Percentiles rank a stretch among this genome's conserved stretches.
Evolutionary conservation across 2,329 filamentous ascomycete species (phyloP).

Genomic region (Penicillium sclerotiorum): DNA sequence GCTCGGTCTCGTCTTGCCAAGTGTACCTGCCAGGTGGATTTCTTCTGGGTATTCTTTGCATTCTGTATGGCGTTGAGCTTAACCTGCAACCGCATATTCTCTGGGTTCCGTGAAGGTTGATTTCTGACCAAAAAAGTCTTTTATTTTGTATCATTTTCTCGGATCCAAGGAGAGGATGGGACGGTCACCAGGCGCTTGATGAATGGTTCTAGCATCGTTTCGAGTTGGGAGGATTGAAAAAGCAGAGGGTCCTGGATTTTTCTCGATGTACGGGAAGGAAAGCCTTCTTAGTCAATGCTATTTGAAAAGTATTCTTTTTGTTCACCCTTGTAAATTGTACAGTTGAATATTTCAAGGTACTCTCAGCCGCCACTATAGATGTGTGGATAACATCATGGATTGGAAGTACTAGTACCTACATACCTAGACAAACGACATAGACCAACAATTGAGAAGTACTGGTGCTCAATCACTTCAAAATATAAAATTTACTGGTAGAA

Average conservation of each 20-base stretch:
- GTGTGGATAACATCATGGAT: neutral
- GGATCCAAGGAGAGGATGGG: conserved; percentile 41
- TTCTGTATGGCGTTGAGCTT: conserved; percentile 48
- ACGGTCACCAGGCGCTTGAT: conserved; percentile 34
- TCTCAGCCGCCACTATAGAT: too few species aligned
- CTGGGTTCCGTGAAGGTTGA: conserved; percentile 38
- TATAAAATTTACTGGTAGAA: too few species aligned
- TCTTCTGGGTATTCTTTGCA: conserved; percentile 39
- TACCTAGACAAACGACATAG: too few species aligned
- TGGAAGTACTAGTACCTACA: neutral
- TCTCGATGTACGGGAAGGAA: conserved; percentile 33
- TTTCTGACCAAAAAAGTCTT: conserved; percentile 24
- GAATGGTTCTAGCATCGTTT: conserved; percentile 26
- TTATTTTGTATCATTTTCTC: conserved; percentile 27
- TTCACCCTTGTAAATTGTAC: neutral
- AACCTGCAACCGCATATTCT: conserved; percentile 39
- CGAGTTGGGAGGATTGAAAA: conserved; percentile 17
- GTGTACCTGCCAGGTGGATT: conserved; percentile 14
- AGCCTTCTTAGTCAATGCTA: conserved; percentile 29
- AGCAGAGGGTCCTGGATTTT: conserved; percentile 21
- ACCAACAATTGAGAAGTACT: too few species aligned
- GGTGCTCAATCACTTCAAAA: too few species aligned
- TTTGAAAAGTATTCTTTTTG: conserved; percentile 22
- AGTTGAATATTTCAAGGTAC: too few species aligned
- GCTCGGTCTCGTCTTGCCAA: conserved; percentile 1